These are phyloP conservation scores for Chlorella sp. DNA, from an alignment of 139 green algal genomes.

Conservation along the genomic window DNA sequence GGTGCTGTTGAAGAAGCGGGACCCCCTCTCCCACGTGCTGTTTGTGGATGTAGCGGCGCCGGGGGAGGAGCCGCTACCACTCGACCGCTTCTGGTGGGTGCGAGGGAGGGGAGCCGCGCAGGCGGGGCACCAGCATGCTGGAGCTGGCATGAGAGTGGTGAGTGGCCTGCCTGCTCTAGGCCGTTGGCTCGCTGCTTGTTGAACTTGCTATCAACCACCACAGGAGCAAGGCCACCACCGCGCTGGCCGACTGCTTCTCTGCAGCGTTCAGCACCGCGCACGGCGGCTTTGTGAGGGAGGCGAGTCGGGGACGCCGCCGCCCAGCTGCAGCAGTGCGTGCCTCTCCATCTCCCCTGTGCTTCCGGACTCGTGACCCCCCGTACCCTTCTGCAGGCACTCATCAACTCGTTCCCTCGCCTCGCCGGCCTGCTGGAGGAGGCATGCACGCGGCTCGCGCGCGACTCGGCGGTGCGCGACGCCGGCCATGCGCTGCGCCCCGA, in stretches of 20 bases:
- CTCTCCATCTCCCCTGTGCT: too few relatives aligned
- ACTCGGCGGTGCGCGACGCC: slow-evolving; percentile 54
- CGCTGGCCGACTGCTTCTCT: slow-evolving; percentile 54
- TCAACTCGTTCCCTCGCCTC: slow-evolving; percentile 75
- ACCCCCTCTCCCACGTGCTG: slow-evolving; percentile 89
- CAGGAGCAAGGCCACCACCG: slow-evolving; percentile 27
- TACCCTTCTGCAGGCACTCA: too few relatives aligned
- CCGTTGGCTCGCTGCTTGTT: too few relatives aligned
- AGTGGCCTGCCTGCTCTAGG: too few relatives aligned
- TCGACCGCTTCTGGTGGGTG: slow-evolving; percentile 68
- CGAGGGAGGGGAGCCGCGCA: too few relatives aligned
- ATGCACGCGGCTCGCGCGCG: slow-evolving; percentile 59
- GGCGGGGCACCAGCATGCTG: too few relatives aligned
- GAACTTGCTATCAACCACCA: too few relatives aligned
- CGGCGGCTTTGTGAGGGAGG: slow-evolving; percentile 69
- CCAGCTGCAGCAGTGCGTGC: too few relatives aligned
- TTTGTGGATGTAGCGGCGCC: slow-evolving; percentile 82
- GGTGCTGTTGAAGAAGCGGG: slow-evolving; percentile 93
- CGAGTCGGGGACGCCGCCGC: too few relatives aligned
- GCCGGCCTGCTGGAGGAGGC: slow-evolving; percentile 71
- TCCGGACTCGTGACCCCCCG: too few relatives aligned
- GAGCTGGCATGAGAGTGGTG: too few relatives aligned
- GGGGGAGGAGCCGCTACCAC: slow-evolving; percentile 23
- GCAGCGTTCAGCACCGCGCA: slow-evolving; percentile 51
- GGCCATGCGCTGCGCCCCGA: slow-evolving; percentile 14